Conservation (phyloP, 306 rosid genomes). For the Parietaria judaica region DNA sequence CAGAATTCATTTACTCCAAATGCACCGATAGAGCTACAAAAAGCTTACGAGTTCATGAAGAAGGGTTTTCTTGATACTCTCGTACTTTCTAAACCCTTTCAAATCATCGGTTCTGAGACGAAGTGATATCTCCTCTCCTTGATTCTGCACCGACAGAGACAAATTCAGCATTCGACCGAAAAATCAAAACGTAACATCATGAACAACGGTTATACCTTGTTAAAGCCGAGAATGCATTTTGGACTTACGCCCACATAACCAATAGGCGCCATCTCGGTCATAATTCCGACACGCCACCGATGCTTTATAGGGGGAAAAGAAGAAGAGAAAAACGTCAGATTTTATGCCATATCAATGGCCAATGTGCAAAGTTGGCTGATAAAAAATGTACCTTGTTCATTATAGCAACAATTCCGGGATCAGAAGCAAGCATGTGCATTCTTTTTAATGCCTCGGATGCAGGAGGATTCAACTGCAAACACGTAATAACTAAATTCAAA, state of each 20-base stretch:
- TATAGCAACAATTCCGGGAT: constrained; percentile 87
- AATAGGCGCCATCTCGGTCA: constrained; percentile 96
- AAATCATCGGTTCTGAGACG: constrained; percentile 95
- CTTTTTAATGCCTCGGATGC: constrained; percentile 75
- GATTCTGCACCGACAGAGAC: constrained; percentile 39
- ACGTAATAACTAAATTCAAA: constrained; percentile 23
- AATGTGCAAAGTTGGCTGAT: constrained; percentile 19
- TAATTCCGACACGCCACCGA: constrained; percentile 85
- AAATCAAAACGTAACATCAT: too few relatives aligned
- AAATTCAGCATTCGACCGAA: constrained; percentile 9
- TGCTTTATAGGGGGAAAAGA: constrained; percentile 43
- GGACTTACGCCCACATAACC: constrained; percentile 95
- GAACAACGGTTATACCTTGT: constrained; percentile 43
- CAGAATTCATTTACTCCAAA: neutral
- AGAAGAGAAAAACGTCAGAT: constrained; percentile 25
- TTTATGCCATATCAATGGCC: constrained; percentile 7
- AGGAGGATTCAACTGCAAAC: constrained; percentile 74
- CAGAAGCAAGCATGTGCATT: constrained; percentile 97
- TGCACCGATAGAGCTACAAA: constrained; percentile 2
- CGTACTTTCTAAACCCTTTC: constrained; percentile 86
- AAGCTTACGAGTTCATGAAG: constrained; percentile 92
- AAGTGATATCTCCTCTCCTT: constrained; percentile 91
- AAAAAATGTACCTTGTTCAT: constrained; percentile 69
- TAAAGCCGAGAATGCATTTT: constrained; percentile 84
- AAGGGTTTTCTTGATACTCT: constrained; percentile 79